Evolutionary conservation across 2,329 filamentous ascomycete genomes (phyloP), one percentile per base, ranked within the genome.

Genomic region (Colletotrichum cereale): DNA sequence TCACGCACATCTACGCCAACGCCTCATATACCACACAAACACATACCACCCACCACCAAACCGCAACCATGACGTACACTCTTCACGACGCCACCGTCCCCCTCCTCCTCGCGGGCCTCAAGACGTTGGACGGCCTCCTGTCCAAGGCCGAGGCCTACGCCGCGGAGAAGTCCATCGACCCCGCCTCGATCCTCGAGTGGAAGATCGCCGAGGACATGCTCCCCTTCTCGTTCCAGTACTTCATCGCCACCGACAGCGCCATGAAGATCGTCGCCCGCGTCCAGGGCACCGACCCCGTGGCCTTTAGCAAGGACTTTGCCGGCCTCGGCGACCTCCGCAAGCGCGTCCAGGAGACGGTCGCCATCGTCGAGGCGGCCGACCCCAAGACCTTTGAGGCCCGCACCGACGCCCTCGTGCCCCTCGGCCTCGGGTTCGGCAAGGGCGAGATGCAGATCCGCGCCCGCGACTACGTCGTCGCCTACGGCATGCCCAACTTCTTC

Each of bases 401-500:
- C 10, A 67, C 73, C 47, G 74, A 79, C 62, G 57, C 79, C 36
- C 60, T 74, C 77, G 74, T 74, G 73, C 69, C 70, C 74, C 16
- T 75, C 68, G 50, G 68, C 74, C 72, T 73, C 40, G 65, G 69
- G 64, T 57, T 48, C 60, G 78, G 77, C 12, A 75, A 73, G 56
- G 79, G 76, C 21, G 68, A 71, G 58, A 66, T 66, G 34, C 79
- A 78, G 62, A 71, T 76, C 66, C 75, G 69, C 2, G 84, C 79
- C 0, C 74, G 81, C 66, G 75, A 78, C 1, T 89, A 88, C 74
- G 74, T 87, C 14, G 75, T 78, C 40, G 76, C 78, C 5, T 86
- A 83, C 76, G 82, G 79, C 2, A 76, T 90, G 31, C 87, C 89
- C 3, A 90, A 91, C 75, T 85, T 90, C 74, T 90, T 84, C 78